Percentiles rank a stretch among this genome's conserved stretches.
phyloP scores from a whole-genome alignment of 257 asterid genomes.

The Przewalskia tangutica region DNA sequence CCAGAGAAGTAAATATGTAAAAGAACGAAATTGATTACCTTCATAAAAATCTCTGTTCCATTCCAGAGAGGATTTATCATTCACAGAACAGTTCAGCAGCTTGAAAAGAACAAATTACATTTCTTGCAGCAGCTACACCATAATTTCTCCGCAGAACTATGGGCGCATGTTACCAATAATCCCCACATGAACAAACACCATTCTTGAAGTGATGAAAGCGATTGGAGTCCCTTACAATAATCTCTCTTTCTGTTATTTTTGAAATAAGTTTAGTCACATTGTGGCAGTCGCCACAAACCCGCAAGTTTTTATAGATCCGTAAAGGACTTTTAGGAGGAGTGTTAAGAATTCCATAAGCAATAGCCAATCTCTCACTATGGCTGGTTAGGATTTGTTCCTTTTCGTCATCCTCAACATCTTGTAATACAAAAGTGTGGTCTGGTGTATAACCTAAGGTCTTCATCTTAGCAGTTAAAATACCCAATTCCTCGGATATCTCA shows the following conservation, averaged over 20 bases:
- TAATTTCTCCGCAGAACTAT: not conserved
- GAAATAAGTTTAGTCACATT: constrained; percentile 43
- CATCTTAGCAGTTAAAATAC: constrained; percentile 32
- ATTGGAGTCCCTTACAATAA: constrained; percentile 53
- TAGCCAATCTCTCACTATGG: constrained; percentile 81
- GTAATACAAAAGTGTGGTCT: constrained; percentile 60
- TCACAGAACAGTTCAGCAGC: not conserved
- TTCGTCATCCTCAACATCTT: constrained; percentile 86
- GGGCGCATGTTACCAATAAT: constrained; percentile 36
- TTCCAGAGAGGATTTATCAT: not conserved
- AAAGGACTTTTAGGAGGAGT: constrained; percentile 42
- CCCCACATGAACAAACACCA: constrained; percentile 53
- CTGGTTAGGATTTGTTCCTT: constrained; percentile 53
- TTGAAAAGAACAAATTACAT: not conserved
- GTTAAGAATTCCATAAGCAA: constrained; percentile 58
- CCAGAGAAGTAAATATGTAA: not conserved
- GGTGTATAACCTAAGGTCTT: constrained; percentile 64
- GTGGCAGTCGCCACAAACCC: constrained; percentile 63
- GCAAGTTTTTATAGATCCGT: constrained; percentile 42
- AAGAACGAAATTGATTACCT: not conserved
- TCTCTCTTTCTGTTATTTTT: constrained; percentile 41
- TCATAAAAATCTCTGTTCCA: not conserved
- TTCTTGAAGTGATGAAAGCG: constrained; percentile 61
- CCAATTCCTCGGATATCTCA: constrained; percentile 49
- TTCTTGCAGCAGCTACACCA: not conserved